Percentiles rank a stretch among this genome's conserved stretches.
Conservation (phyloP, 352 stramenopile genomes). For the Peronospora destructor region DNA sequence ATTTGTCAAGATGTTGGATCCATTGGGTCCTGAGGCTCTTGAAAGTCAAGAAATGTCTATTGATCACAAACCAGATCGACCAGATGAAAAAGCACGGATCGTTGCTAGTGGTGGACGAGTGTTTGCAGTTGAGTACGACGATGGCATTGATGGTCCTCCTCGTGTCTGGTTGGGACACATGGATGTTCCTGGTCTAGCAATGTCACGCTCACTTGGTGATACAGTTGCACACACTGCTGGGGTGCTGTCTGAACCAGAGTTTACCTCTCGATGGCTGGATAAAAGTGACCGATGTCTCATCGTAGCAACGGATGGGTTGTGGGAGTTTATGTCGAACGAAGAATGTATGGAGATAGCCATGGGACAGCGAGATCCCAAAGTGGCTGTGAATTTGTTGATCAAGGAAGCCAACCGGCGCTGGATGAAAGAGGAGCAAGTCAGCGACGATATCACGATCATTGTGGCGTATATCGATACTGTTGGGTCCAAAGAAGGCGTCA, state of each 20-base stretch:
- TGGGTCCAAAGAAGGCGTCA: conserved; percentile 10
- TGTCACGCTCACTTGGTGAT: conserved; percentile 95
- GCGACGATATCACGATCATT: conserved; percentile 98
- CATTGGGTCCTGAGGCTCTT: conserved; percentile 24
- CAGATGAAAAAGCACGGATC: conserved; percentile 94
- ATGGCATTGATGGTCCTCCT: conserved; percentile 95
- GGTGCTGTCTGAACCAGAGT: conserved; percentile 94
- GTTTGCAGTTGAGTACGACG: conserved; percentile 98
- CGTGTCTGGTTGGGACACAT: conserved; percentile 98
- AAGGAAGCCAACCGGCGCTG: conserved; percentile 94
- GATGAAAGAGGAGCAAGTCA: conserved; percentile 98
- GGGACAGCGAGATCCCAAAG: conserved; percentile 67
- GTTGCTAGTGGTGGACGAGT: conserved; percentile 91
- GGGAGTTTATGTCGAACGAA: conserved; percentile 97
- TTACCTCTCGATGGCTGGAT: conserved; percentile 79
- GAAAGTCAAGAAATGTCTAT: conserved; percentile 84
- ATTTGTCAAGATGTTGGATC: conserved; percentile 44
- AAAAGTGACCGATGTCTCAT: conserved; percentile 91
- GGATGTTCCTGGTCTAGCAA: conserved; percentile 97
- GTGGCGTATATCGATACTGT: conserved; percentile 89
- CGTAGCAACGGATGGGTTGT: conserved; percentile 96
- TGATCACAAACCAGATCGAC: conserved; percentile 97
- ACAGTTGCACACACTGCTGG: conserved; percentile 94
- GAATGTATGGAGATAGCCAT: conserved; percentile 89
- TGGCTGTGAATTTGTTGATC: conserved; percentile 90